phyloP scores from a whole-genome alignment of 768 basidiomycete species.

The Suillus subaureus region DNA sequence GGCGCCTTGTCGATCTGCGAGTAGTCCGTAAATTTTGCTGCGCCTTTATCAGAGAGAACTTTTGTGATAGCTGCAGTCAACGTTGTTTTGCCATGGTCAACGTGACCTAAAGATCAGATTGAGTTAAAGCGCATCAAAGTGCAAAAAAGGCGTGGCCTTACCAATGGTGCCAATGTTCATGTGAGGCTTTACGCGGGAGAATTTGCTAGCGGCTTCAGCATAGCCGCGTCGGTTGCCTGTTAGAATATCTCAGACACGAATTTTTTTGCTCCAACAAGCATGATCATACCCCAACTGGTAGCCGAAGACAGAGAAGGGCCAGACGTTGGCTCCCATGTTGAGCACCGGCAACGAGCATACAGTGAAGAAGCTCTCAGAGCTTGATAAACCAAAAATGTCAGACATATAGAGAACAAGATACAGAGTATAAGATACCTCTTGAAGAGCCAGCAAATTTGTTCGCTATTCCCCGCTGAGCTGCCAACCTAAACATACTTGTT shows the following conservation, averaged over 20 bases:
- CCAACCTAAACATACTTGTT: constrained; percentile 34
- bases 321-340: constrained; percentile 14
- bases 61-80: constrained; percentile 96
- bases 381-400: constrained; percentile 3
- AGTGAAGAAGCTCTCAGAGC: constrained; percentile 14
- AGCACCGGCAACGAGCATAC: constrained; percentile 19
- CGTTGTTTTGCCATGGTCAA: constrained; percentile 98
- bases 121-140: constrained; percentile 21
- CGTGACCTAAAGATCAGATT: constrained; percentile 63
- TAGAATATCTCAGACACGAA: not conserved
- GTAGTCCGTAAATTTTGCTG: constrained; percentile 91
- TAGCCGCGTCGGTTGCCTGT: constrained; percentile 54
- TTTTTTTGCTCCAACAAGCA: constrained; percentile 28
- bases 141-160: constrained; percentile 28
- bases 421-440: constrained; percentile 10
- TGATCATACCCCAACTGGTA: constrained; percentile 22
- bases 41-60: constrained; percentile 76
- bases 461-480: constrained; percentile 23
- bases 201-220: constrained; percentile 64
- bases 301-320: constrained; percentile 9
- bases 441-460: constrained; percentile 17
- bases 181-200: constrained; percentile 80
- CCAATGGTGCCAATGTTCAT: constrained; percentile 97
- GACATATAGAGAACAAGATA: not conserved
- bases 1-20: constrained; percentile 98